Evolutionary conservation across 352 stramenopile species (phyloP).

Genomic region (Phytophthora brassicae): DNA sequence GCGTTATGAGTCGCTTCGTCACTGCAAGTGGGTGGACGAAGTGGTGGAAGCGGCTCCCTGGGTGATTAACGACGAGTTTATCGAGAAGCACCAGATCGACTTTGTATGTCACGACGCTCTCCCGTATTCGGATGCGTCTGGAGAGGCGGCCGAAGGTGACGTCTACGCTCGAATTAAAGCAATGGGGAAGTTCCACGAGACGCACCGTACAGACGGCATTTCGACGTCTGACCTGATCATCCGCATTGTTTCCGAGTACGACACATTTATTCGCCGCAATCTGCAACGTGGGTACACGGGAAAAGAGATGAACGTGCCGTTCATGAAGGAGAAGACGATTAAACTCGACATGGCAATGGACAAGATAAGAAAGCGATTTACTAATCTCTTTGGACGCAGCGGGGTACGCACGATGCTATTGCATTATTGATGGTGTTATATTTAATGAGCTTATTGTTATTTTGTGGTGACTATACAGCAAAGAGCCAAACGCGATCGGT

Average conservation of each 20-base stretch:
- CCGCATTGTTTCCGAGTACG: constrained; percentile 90
- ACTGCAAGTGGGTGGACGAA: constrained; percentile 89
- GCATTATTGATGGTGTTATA: too few relatives aligned
- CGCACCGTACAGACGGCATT: constrained; percentile 84
- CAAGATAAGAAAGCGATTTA: constrained; percentile 43
- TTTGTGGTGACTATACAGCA: background rate
- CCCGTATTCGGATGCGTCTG: constrained; percentile 81
- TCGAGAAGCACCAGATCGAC: constrained; percentile 85
- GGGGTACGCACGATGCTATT: background rate
- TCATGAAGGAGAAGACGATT: constrained; percentile 85
- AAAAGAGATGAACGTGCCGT: constrained; percentile 91
- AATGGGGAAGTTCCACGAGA: constrained; percentile 87
- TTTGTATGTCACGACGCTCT: constrained; percentile 89
- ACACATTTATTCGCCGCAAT: constrained; percentile 91
- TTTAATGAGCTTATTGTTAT: too few relatives aligned
- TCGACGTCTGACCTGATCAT: constrained; percentile 91
- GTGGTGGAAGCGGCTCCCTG: constrained; percentile 87
- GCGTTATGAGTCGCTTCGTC: constrained; percentile 80
- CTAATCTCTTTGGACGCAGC: constrained; percentile 19
- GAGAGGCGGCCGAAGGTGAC: constrained; percentile 69
- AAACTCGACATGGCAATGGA: constrained; percentile 79
- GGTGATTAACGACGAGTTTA: constrained; percentile 83
- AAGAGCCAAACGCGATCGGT: background rate
- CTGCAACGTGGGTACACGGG: constrained; percentile 86
- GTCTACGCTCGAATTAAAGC: constrained; percentile 88